These are phyloP conservation scores for Tulasnella calospora DNA, from an alignment of 768 basidiomycete species.

Conservation along the genomic window DNA sequence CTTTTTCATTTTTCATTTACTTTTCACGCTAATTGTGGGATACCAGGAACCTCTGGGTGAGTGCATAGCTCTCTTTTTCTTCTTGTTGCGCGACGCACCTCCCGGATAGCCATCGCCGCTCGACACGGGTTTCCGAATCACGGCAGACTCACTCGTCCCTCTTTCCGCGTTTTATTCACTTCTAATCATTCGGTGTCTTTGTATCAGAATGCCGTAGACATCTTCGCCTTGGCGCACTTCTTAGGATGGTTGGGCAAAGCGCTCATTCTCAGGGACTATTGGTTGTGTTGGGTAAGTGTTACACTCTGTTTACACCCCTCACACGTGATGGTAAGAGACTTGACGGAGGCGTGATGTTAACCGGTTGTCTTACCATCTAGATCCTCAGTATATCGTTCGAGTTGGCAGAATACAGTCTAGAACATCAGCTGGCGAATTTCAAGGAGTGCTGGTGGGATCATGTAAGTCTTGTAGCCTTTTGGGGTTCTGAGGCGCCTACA, in stretches of 20 bases:
- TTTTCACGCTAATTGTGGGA: not conserved
- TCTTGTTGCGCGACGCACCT: not conserved
- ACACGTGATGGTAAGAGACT: not conserved
- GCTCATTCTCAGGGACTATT: constrained; percentile 83
- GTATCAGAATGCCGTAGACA: constrained; percentile 60
- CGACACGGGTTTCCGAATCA: not conserved
- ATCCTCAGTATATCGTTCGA: constrained; percentile 85
- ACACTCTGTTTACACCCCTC: not conserved
- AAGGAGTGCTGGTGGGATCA: constrained; percentile 96
- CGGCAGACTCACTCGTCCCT: not conserved
- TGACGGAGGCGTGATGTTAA: not conserved
- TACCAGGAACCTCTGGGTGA: constrained; percentile 13
- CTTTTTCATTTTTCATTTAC: not conserved
- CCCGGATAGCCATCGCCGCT: not conserved
- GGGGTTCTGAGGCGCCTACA: not conserved
- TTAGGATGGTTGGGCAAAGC: constrained; percentile 91
- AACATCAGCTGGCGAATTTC: constrained; percentile 85
- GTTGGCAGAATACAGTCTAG: constrained; percentile 80
- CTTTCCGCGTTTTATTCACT: not conserved
- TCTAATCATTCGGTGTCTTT: not conserved
- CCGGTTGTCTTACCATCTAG: constrained; percentile 38
- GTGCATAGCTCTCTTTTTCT: not conserved
- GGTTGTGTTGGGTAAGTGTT: constrained; percentile 80
- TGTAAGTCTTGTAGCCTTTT: constrained; percentile 46
- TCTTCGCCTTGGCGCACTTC: constrained; percentile 81